Base-by-base conservation (phyloP, 805 yeast species). In the Wickerhamomyces rabaulensis region DNA sequence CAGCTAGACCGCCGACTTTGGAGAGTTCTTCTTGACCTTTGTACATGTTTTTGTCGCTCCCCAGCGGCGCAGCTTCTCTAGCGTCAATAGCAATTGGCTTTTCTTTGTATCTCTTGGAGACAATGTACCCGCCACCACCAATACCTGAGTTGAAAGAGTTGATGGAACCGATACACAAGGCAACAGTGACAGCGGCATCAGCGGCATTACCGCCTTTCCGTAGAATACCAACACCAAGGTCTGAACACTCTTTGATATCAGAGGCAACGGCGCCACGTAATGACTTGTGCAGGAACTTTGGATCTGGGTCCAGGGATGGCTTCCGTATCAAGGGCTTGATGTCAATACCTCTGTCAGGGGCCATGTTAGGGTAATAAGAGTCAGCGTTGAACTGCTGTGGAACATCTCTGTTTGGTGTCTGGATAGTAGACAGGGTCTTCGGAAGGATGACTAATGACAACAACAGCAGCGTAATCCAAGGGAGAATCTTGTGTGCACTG, bases 71-170 rank as follows among this genome's bases (percentile, higher is more conserved):
- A 70, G 77, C 79, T 62, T 92, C 99, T 51, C 99, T 72, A 26
- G 94, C 95, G 65, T 92, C 96, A 38, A 91, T 79, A 25, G 83
- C 72, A 3, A 84, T 52, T 2, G 84, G 77, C 1, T 74, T 73
- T 8, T 74, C 72, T 12, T 73, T 68, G 23, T 63, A 65, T 39
- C 61, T 61, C 31, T 53, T 52, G 4, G 80, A 73, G 1, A 81
- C 75, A 39, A 86, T 84, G 56, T 78, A 89, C 0, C 86, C 88
- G 9, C 99, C 98, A 5, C 98, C 98, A 8, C 97, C 97, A 39
- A 92, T 82, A 0, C 97, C 96, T 2, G 95, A 83, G 48, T 84
- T 83, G 68, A 84, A 88, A 52, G 89, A 82, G 60, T 87, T 87
- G 20, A 88, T 67, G 45, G 87, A 74, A 2, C 98, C 98, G 27